Conservation (phyloP, 2,329 filamentous ascomycete species). For the Calonectria henricotiae region DNA sequence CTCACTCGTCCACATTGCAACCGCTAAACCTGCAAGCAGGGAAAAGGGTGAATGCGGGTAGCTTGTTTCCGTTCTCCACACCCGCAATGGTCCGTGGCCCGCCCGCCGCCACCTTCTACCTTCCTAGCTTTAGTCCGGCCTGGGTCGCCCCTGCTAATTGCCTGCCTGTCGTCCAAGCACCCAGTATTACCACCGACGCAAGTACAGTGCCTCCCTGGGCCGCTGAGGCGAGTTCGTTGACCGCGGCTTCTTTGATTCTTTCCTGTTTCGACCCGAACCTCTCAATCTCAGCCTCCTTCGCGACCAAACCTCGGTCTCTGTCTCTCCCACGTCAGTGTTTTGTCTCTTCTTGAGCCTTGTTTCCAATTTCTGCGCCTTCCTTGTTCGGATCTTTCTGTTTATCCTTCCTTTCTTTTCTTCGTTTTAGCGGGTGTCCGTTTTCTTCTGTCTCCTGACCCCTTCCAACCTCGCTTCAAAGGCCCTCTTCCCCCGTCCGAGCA, state of each 20-base stretch:
- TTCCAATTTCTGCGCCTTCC: conserved; percentile 13
- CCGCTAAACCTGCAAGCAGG: conserved; percentile 12
- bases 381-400: neutral
- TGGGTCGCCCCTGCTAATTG: conserved; percentile 32
- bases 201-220: conserved; percentile 16
- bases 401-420: conserved; percentile 1
- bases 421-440: conserved; percentile 2
- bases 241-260: conserved; percentile 15
- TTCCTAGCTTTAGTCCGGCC: conserved; percentile 19
- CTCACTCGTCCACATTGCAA: neutral
- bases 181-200: conserved; percentile 27
- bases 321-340: conserved; percentile 24
- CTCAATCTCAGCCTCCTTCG: neutral
- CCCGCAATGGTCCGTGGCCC: conserved; percentile 25
- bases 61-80: conserved; percentile 31
- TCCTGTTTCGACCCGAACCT: conserved; percentile 11
- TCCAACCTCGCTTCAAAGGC: conserved; percentile 18
- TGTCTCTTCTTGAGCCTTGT: conserved; percentile 8
- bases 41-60: conserved; percentile 30
- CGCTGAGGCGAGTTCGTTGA: conserved; percentile 12
- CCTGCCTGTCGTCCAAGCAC: conserved; percentile 23
- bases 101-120: conserved; percentile 14
- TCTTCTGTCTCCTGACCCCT: conserved; percentile 24
- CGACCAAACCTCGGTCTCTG: neutral
- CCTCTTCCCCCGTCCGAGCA: conserved; percentile 8